Percentiles rank a stretch among this genome's conserved stretches.
These are phyloP conservation scores for Purshia tridentata DNA, from an alignment of 306 rosid species.

Conservation along the genomic window DNA sequence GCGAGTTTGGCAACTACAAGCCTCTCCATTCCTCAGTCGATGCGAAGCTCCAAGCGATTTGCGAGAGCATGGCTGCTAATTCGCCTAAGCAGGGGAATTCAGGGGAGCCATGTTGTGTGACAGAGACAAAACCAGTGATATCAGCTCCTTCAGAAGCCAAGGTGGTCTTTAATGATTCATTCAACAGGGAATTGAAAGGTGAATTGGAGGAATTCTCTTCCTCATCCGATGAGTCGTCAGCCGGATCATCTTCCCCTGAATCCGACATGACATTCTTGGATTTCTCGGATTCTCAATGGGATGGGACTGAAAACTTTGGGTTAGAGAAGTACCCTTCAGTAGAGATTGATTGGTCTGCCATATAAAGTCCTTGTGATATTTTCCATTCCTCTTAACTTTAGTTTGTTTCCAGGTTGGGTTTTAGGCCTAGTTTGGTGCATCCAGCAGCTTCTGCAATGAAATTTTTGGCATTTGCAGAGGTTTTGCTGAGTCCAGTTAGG, in stretches of 20 bases:
- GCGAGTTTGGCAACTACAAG: constrained; percentile 55
- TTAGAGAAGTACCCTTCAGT: constrained; percentile 81
- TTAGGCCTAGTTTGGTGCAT: constrained; percentile 30
- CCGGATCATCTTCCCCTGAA: constrained; percentile 63
- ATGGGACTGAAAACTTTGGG: constrained; percentile 44
- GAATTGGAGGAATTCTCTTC: constrained; percentile 31
- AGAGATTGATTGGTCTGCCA: constrained; percentile 90
- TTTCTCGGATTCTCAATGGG: constrained; percentile 54
- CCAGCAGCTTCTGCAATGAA: constrained; percentile 58
- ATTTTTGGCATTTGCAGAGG: constrained; percentile 75
- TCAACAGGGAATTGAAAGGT: constrained; percentile 7
- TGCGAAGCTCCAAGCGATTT: constrained; percentile 78
- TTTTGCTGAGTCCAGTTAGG: constrained; percentile 30
- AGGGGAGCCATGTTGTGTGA: constrained; percentile 30
- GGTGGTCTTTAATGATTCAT: constrained; percentile 11
- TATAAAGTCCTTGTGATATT: constrained; percentile 25
- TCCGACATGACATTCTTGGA: constrained; percentile 54
- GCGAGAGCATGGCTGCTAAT: constrained; percentile 50
- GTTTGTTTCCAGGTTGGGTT: constrained; percentile 12
- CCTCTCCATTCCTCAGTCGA: constrained; percentile 81
- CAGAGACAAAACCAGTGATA: constrained; percentile 38
- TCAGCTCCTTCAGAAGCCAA: constrained; percentile 17
- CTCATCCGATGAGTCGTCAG: constrained; percentile 46
- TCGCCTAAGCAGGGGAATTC: constrained; percentile 45
- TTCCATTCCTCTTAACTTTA: not conserved